Evolutionary conservation across 2,329 filamentous ascomycete species (phyloP).

Genomic region (Alternaria metachromatica): DNA sequence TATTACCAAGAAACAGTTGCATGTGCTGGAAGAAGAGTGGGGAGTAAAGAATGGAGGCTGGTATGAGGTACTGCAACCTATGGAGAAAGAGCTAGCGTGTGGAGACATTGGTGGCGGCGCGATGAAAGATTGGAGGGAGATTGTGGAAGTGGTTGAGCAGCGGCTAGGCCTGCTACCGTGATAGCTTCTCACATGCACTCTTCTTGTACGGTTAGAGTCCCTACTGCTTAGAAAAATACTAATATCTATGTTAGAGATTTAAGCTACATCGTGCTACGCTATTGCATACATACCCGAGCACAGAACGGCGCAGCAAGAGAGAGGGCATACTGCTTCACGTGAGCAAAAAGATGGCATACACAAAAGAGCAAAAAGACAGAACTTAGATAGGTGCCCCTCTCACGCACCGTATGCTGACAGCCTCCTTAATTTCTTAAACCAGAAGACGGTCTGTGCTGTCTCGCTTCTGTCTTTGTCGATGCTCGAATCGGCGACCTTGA

Average conservation of each 20-base stretch:
- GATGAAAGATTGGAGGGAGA: slow-evolving; percentile 81
- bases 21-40: slow-evolving; percentile 77
- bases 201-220: background rate
- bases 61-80: slow-evolving; percentile 76
- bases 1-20: slow-evolving; percentile 75
- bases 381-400: slow-evolving; percentile 5
- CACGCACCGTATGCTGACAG: slow-evolving; percentile 5
- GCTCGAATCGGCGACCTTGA: background rate
- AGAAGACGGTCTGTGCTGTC: slow-evolving; percentile 4
- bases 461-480: slow-evolving; percentile 3
- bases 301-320: background rate
- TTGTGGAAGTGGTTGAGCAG: slow-evolving; percentile 69
- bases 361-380: slow-evolving; percentile 4
- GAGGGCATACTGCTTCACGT: background rate
- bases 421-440: background rate
- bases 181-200: background rate
- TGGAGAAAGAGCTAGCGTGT: slow-evolving; percentile 81
- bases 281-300: background rate
- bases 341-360: background rate
- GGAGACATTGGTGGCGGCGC: slow-evolving; percentile 82
- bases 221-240: background rate
- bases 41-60: slow-evolving; percentile 55
- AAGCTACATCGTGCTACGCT: background rate
- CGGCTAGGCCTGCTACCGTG: slow-evolving; percentile 29
- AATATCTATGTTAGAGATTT: background rate